phyloP scores from a whole-genome alignment of 129 eudicot genomes.

The Helianthus annuus region DNA sequence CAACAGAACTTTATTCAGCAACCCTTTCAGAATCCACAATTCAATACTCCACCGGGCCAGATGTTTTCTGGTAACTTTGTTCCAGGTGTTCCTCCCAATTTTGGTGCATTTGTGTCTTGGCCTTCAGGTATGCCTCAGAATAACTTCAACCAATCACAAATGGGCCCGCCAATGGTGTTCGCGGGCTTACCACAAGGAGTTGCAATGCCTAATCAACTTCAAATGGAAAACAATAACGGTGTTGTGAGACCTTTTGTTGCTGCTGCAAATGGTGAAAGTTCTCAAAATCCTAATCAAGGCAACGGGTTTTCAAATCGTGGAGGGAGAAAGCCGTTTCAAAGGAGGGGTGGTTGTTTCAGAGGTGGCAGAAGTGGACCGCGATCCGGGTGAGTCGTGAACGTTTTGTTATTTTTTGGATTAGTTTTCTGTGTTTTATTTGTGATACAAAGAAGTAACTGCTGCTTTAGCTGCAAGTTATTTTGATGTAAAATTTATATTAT shows the following conservation, averaged over 20 bases:
- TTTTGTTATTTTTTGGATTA: too few relatives aligned
- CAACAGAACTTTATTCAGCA: conserved; percentile 45
- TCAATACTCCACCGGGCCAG: conserved; percentile 31
- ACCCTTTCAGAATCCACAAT: conserved; percentile 59
- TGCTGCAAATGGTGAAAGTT: conserved; percentile 22
- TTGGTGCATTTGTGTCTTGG: conserved; percentile 44
- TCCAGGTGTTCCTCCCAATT: conserved; percentile 35
- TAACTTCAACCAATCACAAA: conserved; percentile 41
- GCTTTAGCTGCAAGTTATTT: too few relatives aligned
- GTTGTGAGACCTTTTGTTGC: conserved; percentile 28
- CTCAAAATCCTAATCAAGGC: conserved; percentile 33
- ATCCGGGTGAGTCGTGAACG: conserved; percentile 18
- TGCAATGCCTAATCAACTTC: conserved; percentile 33
- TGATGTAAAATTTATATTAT: too few relatives aligned
- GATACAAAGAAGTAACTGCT: too few relatives aligned
- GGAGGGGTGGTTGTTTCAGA: conserved; percentile 61
- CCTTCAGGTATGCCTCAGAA: conserved; percentile 38
- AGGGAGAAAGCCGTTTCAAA: conserved; percentile 44
- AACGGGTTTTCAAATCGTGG: conserved; percentile 31
- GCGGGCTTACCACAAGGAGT: conserved; percentile 33
- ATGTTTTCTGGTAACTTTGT: conserved; percentile 45
- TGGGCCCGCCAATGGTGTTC: conserved; percentile 21
- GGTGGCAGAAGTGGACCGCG: conserved; percentile 51
- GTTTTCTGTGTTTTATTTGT: too few relatives aligned
- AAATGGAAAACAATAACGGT: conserved; percentile 27